Percentiles rank a stretch among this genome's conserved stretches.
phyloP scores from a whole-genome alignment of 1,284 basidiomycete species.

The Papiliotrema nemorosa region DNA sequence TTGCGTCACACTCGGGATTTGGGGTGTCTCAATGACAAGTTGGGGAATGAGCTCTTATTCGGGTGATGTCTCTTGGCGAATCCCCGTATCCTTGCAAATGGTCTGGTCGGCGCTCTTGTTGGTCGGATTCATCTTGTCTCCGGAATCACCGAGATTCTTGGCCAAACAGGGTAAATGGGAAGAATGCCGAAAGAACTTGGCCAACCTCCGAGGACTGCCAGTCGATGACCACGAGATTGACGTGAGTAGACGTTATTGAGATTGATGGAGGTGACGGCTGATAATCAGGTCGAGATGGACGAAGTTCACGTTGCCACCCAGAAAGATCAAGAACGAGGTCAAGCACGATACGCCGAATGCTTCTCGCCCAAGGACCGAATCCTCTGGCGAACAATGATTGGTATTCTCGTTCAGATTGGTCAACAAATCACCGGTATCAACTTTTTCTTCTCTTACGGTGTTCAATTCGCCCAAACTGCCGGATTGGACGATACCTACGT shows the following conservation, averaged over 20 bases:
- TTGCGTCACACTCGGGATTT: conserved; percentile 50
- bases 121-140: conserved; percentile 48
- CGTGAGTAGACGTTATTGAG: conserved; percentile 13
- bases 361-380: conserved; percentile 50
- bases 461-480: conserved; percentile 46
- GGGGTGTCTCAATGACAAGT: conserved; percentile 49
- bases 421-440: conserved; percentile 51
- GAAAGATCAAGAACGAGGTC: conserved; percentile 40
- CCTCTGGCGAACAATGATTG: conserved; percentile 48
- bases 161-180: conserved; percentile 47
- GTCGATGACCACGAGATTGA: conserved; percentile 41
- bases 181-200: conserved; percentile 45
- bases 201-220: conserved; percentile 46
- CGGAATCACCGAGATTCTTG: conserved; percentile 51
- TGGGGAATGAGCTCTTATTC: conserved; percentile 45
- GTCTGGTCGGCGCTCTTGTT: conserved; percentile 41
- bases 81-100: conserved; percentile 32
- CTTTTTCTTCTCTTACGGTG: conserved; percentile 46
- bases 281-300: conserved; percentile 40
- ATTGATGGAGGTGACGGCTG: background rate
- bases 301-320: conserved; percentile 40
- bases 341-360: conserved; percentile 44
- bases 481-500: conserved; percentile 48
- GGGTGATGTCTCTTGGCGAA: conserved; percentile 33
- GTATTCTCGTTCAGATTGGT: conserved; percentile 44